A percentile compares a stretch with the other conserved stretches of the same genome.
Conservation (phyloP, 345 rosid genomes). For the Lepidium aucheri region DNA sequence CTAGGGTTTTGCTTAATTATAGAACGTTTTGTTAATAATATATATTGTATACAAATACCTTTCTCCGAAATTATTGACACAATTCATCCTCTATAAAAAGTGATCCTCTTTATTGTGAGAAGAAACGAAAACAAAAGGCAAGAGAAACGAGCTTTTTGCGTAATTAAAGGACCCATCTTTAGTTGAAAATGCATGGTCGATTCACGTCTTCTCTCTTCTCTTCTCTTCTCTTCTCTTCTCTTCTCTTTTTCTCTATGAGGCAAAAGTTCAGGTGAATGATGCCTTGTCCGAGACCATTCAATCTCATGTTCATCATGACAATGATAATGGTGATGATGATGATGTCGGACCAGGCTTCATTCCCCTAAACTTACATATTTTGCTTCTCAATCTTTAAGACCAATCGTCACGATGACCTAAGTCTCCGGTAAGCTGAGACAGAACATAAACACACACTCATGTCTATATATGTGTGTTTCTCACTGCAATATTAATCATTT, state of each 20-base stretch:
- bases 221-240: slow-evolving; percentile 3
- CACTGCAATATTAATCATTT: neutral
- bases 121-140: neutral
- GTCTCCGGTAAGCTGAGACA: neutral
- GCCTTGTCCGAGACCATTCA: slow-evolving; percentile 72
- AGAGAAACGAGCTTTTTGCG: neutral
- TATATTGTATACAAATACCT: too few relatives aligned
- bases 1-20: too few relatives aligned
- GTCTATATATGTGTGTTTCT: neutral
- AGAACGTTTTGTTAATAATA: too few relatives aligned
- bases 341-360: slow-evolving; percentile 99
- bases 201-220: neutral
- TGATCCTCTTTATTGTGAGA: neutral
- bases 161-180: slow-evolving; percentile 21
- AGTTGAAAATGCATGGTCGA: slow-evolving; percentile 28
- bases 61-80: too few relatives aligned
- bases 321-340: slow-evolving; percentile 15
- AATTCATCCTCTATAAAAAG: neutral
- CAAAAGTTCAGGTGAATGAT: slow-evolving; percentile 63
- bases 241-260: slow-evolving; percentile 16
- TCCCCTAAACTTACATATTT: slow-evolving; percentile 56
- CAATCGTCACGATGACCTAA: neutral
- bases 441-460: neutral
- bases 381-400: neutral
- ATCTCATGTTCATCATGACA: neutral